A percentile compares a stretch with the other conserved stretches of the same genome.
Conservation (phyloP, 1,139 yeast species). For the Kurtzmaniella quercitrusa region DNA sequence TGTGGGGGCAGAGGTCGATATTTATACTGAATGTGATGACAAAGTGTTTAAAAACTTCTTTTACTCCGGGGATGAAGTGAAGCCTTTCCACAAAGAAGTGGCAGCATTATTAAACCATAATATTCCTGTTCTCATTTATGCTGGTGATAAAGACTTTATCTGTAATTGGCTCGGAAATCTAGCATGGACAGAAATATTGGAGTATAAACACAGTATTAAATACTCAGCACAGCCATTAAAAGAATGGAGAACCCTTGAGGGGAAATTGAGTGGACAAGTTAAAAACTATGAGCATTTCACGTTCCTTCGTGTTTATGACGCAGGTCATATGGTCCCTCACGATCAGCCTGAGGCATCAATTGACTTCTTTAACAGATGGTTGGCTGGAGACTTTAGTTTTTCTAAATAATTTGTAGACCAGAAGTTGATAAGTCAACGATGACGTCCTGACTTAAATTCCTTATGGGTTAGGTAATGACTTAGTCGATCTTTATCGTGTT, state of each 20-base stretch:
- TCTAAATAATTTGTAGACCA: slow-evolving; percentile 7
- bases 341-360: slow-evolving; percentile 75
- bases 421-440: too few relatives aligned
- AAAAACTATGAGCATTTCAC: slow-evolving; percentile 54
- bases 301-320: slow-evolving; percentile 59
- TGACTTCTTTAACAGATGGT: slow-evolving; percentile 79
- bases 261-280: slow-evolving; percentile 55
- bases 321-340: slow-evolving; percentile 78
- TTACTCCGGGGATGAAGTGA: slow-evolving; percentile 57
- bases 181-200: slow-evolving; percentile 30
- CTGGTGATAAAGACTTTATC: slow-evolving; percentile 38
- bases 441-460: too few relatives aligned
- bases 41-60: slow-evolving; percentile 54
- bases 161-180: slow-evolving; percentile 42
- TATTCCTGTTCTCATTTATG: slow-evolving; percentile 35
- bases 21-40: slow-evolving; percentile 53
- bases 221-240: slow-evolving; percentile 25
- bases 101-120: slow-evolving; percentile 53
- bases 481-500: neutral
- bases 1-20: slow-evolving; percentile 56
- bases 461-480: too few relatives aligned
- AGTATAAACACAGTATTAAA: slow-evolving; percentile 23
- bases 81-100: slow-evolving; percentile 63
- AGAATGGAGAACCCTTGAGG: slow-evolving; percentile 40
- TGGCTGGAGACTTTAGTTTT: slow-evolving; percentile 44